These are phyloP conservation scores for Parastagonospora nodorum DNA, from an alignment of 2,329 filamentous ascomycete genomes.

Conservation along the genomic window DNA sequence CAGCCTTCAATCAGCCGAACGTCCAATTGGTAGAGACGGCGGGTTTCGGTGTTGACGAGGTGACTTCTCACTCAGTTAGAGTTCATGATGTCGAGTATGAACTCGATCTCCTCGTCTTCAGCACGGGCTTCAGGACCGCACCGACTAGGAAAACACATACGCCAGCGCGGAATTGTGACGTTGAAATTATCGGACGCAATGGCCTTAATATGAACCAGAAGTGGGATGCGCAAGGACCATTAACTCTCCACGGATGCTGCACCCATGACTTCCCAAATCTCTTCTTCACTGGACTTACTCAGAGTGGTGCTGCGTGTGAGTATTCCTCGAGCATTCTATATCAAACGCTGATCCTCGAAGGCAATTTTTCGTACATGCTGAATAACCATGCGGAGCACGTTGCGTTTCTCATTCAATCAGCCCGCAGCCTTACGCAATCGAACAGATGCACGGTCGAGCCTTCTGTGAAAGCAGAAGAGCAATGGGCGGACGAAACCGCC, in stretches of 20 bases:
- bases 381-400: background rate
- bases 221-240: background rate
- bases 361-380: too few species aligned
- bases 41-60: slow-evolving; percentile 19
- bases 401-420: background rate
- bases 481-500: background rate
- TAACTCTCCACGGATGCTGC: background rate
- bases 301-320: background rate
- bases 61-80: background rate
- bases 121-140: background rate
- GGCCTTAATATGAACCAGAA: background rate
- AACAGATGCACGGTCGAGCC: background rate
- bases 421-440: background rate
- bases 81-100: background rate
- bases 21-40: slow-evolving; percentile 66
- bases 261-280: background rate
- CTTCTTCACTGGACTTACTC: background rate
- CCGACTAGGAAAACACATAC: background rate
- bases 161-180: background rate
- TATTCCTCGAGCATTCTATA: background rate
- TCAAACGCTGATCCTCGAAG: background rate
- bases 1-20: slow-evolving; percentile 62
- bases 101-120: background rate
- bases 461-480: background rate
- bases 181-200: background rate